phyloP scores from a whole-genome alignment of 805 yeast genomes.

The Yarrowia phangngaensis region DNA sequence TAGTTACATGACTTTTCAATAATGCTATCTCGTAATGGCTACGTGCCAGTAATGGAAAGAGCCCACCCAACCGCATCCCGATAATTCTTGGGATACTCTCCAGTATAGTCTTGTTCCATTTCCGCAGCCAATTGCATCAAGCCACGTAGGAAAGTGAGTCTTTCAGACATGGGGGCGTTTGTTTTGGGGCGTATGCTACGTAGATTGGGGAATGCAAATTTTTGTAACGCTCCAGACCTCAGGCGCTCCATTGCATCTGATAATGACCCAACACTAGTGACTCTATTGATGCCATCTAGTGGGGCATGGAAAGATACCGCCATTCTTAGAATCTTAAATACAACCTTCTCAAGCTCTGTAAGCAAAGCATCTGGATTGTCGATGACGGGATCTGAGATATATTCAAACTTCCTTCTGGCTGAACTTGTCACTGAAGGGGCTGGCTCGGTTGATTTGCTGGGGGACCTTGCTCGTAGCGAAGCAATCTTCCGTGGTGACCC shows the following conservation, averaged over 20 bases:
- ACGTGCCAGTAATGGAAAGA: not conserved
- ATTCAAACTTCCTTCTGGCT: not conserved
- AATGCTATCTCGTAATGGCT: no score
- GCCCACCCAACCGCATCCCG: constrained; percentile 15
- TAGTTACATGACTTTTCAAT: no score
- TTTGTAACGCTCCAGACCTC: not conserved
- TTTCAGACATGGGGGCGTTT: constrained; percentile 1
- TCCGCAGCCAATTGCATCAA: constrained; percentile 8
- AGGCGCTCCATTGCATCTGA: constrained; percentile 6
- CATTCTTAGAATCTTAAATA: constrained; percentile 13
- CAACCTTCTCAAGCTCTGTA: constrained; percentile 11
- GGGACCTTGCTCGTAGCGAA: no score
- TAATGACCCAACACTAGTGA: constrained; percentile 9
- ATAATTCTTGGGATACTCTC: constrained; percentile 18
- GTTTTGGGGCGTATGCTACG: not conserved
- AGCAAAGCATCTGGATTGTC: not conserved
- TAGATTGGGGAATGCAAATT: constrained; percentile 1
- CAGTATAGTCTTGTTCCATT: not conserved
- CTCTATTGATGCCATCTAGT: not conserved
- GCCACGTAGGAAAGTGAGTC: constrained; percentile 13
- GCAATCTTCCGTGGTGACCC: no score
- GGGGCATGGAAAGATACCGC: constrained; percentile 18
- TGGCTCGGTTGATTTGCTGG: no score
- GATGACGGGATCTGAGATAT: not conserved
- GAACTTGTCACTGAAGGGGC: not conserved